Evolutionary conservation across 768 basidiomycete genomes (phyloP).

Genomic region (Phylloporus sp.): DNA sequence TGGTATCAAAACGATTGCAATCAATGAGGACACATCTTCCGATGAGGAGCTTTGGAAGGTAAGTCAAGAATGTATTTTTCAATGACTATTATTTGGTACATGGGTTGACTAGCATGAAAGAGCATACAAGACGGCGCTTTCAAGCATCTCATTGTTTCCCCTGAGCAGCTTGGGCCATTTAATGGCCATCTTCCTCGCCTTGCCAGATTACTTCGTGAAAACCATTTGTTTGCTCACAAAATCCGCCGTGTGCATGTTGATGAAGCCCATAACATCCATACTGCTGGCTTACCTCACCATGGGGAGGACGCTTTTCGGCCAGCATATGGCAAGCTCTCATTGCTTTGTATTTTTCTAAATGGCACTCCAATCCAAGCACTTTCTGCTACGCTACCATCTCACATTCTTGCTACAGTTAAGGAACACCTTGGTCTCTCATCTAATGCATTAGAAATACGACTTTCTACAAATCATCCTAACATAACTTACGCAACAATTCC

Average conservation of each 20-base stretch:
- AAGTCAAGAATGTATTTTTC: neutral
- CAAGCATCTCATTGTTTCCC: neutral
- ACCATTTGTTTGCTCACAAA: neutral
- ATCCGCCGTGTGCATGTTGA: neutral
- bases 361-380: constrained; percentile 1
- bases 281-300: constrained; percentile 1
- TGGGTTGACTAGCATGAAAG: neutral
- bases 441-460: neutral
- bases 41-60: constrained; percentile 1
- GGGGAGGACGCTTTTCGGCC: neutral
- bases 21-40: constrained; percentile 7
- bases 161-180: neutral
- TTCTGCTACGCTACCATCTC: constrained; percentile 1
- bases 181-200: neutral
- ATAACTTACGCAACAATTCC: neutral
- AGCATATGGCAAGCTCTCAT: neutral
- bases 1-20: neutral
- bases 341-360: neutral
- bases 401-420: neutral
- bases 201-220: neutral
- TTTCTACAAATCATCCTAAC: neutral
- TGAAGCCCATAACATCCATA: constrained; percentile 7
- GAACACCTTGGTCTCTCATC: neutral
- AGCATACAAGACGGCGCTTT: neutral
- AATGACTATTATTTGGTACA: neutral